phyloP scores from a whole-genome alignment of 2,329 filamentous ascomycete species.

The Aspergillus neoniger region DNA sequence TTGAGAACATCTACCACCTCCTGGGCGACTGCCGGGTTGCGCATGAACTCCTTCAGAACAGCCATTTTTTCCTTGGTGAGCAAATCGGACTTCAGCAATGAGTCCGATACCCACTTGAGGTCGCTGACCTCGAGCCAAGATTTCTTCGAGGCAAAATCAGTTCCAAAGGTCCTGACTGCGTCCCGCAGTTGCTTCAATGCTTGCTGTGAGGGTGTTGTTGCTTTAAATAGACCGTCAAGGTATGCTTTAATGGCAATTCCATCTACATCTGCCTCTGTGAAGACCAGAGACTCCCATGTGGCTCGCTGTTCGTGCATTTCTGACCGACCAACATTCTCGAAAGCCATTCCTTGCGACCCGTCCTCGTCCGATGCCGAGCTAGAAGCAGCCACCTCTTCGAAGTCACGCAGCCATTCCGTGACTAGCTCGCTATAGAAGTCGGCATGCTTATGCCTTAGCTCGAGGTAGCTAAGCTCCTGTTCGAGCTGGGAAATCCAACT shows the following conservation, averaged over 20 bases:
- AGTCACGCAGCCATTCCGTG: slow-evolving; percentile 54
- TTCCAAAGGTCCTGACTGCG: slow-evolving; percentile 42
- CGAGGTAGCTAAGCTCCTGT: slow-evolving; percentile 51
- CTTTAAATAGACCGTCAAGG: slow-evolving; percentile 54
- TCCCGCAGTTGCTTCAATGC: slow-evolving; percentile 48
- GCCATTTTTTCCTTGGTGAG: slow-evolving; percentile 55
- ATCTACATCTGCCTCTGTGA: slow-evolving; percentile 51
- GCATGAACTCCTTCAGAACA: slow-evolving; percentile 54
- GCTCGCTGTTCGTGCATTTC: slow-evolving; percentile 57
- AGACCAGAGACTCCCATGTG: slow-evolving; percentile 60
- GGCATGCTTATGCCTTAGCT: slow-evolving; percentile 59
- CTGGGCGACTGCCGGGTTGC: slow-evolving; percentile 51
- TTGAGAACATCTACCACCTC: slow-evolving; percentile 61
- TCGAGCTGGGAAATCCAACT: slow-evolving; percentile 53
- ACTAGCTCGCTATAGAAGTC: slow-evolving; percentile 58
- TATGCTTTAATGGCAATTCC: slow-evolving; percentile 50
- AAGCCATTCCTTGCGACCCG: slow-evolving; percentile 36
- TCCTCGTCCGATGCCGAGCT: slow-evolving; percentile 24
- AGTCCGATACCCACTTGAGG: slow-evolving; percentile 51
- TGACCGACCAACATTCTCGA: slow-evolving; percentile 54
- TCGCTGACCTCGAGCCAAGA: slow-evolving; percentile 45
- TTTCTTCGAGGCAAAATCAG: slow-evolving; percentile 26
- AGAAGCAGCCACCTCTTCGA: slow-evolving; percentile 27
- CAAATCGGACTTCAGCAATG: slow-evolving; percentile 53
- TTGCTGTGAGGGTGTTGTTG: slow-evolving; percentile 42